Base-by-base conservation (phyloP, 805 yeast species). In the Saturnispora besseyi region DNA sequence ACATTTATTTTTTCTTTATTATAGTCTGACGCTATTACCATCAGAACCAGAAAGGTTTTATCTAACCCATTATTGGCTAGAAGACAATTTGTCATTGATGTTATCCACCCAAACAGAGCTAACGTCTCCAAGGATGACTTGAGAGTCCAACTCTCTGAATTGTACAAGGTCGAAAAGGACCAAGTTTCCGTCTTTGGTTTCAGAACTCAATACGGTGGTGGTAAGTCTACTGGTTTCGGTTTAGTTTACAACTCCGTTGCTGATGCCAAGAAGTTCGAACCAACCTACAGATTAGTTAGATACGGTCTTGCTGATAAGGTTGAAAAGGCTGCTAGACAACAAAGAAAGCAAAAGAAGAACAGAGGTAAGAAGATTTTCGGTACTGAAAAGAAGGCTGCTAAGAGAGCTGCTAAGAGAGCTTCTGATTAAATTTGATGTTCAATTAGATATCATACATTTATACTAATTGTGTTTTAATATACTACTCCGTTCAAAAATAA, bases 171-270 rank as follows among this genome's bases (percentile, higher is more conserved):
- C 64, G 83, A 78, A 67, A 78, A 78, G 70, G 83, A 78, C 64
- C 77, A 81, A 61, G 79, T 78, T 57, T 90, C 98, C 61, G 99
- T 91, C 65, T 93, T 93, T 72, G 98, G 98, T 74, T 87, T 93
- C 96, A 87, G 96, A 83, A 93, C 98, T 68, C 95, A 88, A 77
- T 93, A 80, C 76, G 99, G 99, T 87, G 99, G 99, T 77, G 96
- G 97, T 71, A 91, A 87, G 78, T 87, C 99, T 62, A 84, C 96
- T 62, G 99, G 99, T 74, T 93, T 93, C 78, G 99, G 98, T 77
- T 82, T 93, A 73, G 87, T 93, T 70, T 93, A 93, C 91, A 91
- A 88, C 85, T 87, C 96, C 66, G 87, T 81, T 69, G 96, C 95
- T 67, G 96, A 90, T 72, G 91, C 96, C 72, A 87, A 90, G 85